These are phyloP conservation scores for Polytrichum formosum DNA, from an alignment of 225 moss, liverwort and hornwort genomes.

Conservation along the genomic window DNA sequence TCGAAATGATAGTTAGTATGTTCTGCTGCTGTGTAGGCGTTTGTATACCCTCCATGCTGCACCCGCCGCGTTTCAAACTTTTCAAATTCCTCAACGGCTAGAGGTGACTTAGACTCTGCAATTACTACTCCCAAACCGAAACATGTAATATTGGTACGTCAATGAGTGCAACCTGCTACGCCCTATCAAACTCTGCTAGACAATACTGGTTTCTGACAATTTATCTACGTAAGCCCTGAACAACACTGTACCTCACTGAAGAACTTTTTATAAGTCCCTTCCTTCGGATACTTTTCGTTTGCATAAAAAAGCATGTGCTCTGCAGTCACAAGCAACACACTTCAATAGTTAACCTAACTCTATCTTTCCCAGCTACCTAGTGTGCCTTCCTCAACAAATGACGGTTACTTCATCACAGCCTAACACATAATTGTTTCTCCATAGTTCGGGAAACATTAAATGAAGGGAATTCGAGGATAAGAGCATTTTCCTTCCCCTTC, in stretches of 20 bases:
- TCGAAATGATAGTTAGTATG: conserved; percentile 94
- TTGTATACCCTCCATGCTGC: conserved; percentile 93
- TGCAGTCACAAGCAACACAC: conserved; percentile 25
- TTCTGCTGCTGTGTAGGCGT: conserved; percentile 86
- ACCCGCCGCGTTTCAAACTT: conserved; percentile 1
- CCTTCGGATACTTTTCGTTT: conserved; percentile 86
- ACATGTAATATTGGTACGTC: neutral
- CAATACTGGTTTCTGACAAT: too few relatives aligned
- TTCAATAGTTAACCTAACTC: too few relatives aligned
- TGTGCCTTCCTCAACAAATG: too few relatives aligned
- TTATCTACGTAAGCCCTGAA: neutral
- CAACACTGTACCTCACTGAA: conserved; percentile 65
- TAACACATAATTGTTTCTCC: too few relatives aligned
- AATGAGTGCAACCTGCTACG: neutral
- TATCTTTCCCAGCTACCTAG: too few relatives aligned
- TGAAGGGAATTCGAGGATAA: too few relatives aligned
- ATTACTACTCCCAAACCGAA: too few relatives aligned
- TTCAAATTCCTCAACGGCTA: too few relatives aligned
- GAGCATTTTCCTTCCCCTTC: too few relatives aligned
- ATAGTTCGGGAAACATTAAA: too few relatives aligned
- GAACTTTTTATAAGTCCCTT: conserved; percentile 92
- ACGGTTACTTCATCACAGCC: too few relatives aligned
- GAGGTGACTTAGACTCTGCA: too few relatives aligned
- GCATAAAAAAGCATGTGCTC: conserved; percentile 99
- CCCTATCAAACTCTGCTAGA: neutral